phyloP scores from a whole-genome alignment of 352 stramenopile genomes.

The Globisporangium viniferum region DNA sequence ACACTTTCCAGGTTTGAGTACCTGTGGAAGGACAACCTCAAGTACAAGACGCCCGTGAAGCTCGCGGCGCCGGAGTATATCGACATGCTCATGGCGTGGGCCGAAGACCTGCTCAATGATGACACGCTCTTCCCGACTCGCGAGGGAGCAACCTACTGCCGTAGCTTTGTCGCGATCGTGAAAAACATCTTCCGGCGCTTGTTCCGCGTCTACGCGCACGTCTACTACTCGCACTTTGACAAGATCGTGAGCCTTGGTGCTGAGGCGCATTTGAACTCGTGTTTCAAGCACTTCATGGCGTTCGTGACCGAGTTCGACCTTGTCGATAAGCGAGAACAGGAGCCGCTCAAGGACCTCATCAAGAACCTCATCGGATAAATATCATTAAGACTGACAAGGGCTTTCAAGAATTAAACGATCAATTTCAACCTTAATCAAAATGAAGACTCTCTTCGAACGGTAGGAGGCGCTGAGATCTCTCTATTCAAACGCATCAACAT shows the following conservation, averaged over 20 bases:
- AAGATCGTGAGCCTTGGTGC: conserved; percentile 93
- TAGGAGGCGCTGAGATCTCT: not conserved
- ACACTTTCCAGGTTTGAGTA: conserved; percentile 73
- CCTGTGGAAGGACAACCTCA: conserved; percentile 77
- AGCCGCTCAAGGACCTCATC: conserved; percentile 94
- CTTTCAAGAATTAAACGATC: not conserved
- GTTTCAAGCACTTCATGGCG: conserved; percentile 98
- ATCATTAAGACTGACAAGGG: not conserved
- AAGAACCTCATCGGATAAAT: conserved; percentile 78
- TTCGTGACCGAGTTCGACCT: conserved; percentile 95
- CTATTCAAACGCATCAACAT: not conserved
- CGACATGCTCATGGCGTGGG: conserved; percentile 90
- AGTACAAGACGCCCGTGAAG: conserved; percentile 72
- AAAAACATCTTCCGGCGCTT: conserved; percentile 94
- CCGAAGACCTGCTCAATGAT: conserved; percentile 88
- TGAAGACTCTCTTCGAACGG: not conserved
- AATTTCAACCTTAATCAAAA: not conserved
- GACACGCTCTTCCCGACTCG: conserved; percentile 68
- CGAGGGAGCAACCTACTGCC: conserved; percentile 67
- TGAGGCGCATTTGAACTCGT: conserved; percentile 96
- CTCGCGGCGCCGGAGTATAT: conserved; percentile 89
- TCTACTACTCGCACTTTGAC: conserved; percentile 96
- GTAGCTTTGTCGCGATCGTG: conserved; percentile 78
- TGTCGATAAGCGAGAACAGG: conserved; percentile 92
- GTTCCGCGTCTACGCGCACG: conserved; percentile 96